These are phyloP conservation scores for Striga asiatica DNA, from an alignment of 257 asterid genomes.

Conservation along the genomic window DNA sequence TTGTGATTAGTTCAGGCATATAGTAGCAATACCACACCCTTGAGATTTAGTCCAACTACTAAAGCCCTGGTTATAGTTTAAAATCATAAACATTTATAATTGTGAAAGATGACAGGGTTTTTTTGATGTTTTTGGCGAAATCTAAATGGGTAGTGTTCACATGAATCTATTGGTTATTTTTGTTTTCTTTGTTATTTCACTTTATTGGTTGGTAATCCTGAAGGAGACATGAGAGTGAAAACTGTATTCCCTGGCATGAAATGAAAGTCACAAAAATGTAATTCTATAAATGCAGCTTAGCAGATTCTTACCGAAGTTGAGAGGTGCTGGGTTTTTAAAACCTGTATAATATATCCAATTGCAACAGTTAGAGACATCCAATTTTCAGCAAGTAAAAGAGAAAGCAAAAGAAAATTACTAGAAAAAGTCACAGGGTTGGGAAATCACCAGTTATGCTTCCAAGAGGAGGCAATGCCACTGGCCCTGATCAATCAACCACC, in stretches of 20 bases:
- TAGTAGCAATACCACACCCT: no score
- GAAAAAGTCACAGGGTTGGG: neutral
- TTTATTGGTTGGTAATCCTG: no score
- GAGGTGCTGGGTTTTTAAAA: neutral
- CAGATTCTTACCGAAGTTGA: neutral
- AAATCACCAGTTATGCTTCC: conserved; percentile 37
- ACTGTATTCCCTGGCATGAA: neutral
- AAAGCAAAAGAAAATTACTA: neutral
- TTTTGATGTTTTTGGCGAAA: neutral
- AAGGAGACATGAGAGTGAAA: neutral
- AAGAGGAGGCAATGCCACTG: conserved; percentile 56
- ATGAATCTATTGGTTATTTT: no score
- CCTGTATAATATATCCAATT: neutral
- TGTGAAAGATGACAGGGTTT: neutral
- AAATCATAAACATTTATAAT: neutral
- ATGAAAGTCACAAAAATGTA: neutral
- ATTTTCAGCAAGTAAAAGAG: neutral
- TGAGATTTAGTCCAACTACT: neutral
- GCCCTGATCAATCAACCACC: conserved; percentile 25
- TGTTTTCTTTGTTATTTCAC: no score
- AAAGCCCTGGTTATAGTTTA: neutral
- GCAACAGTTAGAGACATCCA: neutral
- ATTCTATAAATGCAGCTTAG: neutral
- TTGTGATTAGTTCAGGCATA: no score
- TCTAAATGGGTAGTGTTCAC: neutral